phyloP scores from a whole-genome alignment of 345 rosid genomes.

The Acer yangbiense region DNA sequence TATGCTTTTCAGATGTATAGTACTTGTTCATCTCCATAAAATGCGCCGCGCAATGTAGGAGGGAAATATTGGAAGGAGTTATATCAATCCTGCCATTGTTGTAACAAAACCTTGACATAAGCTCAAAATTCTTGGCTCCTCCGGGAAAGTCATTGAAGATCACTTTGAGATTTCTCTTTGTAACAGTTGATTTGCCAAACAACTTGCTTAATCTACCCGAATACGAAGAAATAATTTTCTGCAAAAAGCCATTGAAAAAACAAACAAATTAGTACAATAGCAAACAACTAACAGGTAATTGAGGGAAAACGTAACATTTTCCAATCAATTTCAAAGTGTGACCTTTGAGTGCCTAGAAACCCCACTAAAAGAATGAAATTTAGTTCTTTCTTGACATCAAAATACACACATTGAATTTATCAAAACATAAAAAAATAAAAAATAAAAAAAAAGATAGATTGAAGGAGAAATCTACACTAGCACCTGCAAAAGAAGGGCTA shows the following conservation, averaged over 20 bases:
- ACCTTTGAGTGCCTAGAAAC: constrained; percentile 3
- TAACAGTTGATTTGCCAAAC: constrained; percentile 54
- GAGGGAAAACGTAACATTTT: constrained; percentile 16
- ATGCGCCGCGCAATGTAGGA: constrained; percentile 67
- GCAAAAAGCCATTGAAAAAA: constrained; percentile 29
- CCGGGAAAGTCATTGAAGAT: constrained; percentile 90
- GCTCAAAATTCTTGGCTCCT: constrained; percentile 75
- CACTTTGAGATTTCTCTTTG: constrained; percentile 55
- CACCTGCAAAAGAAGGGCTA: constrained; percentile 31
- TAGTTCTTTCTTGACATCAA: not conserved
- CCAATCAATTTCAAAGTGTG: constrained; percentile 20
- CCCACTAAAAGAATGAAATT: constrained; percentile 21
- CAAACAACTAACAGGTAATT: constrained; percentile 2
- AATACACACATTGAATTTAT: constrained; percentile 27
- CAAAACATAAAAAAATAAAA: constrained; percentile 6
- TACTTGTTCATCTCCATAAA: constrained; percentile 69
- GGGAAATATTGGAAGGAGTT: constrained; percentile 53
- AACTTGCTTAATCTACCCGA: constrained; percentile 67
- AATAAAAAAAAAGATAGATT: not conserved
- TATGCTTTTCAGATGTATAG: constrained; percentile 30
- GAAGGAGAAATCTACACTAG: constrained; percentile 18
- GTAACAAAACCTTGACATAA: constrained; percentile 80
- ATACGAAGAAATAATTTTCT: constrained; percentile 64
- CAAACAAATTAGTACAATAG: not conserved
- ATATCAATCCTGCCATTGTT: constrained; percentile 51